phyloP scores from a whole-genome alignment of 148 eudicot genomes.

The Amaranthus hypochondriacus region DNA sequence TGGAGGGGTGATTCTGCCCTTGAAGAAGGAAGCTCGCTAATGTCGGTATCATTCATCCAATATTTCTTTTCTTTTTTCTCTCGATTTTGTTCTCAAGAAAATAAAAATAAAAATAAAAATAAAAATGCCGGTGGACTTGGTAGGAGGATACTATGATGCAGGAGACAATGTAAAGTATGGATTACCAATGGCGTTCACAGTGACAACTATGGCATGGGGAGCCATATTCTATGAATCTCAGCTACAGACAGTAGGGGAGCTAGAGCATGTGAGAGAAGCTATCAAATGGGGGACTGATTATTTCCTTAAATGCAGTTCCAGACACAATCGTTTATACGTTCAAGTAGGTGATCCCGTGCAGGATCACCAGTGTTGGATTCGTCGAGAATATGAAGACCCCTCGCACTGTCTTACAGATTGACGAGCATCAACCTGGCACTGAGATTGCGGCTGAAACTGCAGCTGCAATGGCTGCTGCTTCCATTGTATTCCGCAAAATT shows the following conservation, averaged over 20 bases:
- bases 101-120: too few species aligned
- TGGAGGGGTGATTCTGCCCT: slow-evolving; percentile 96
- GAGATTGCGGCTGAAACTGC: slow-evolving; percentile 93
- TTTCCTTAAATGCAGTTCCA: slow-evolving; percentile 54
- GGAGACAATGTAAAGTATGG: slow-evolving; percentile 95
- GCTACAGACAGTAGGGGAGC: slow-evolving; percentile 51
- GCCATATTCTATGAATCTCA: slow-evolving; percentile 47
- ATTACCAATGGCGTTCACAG: slow-evolving; percentile 84
- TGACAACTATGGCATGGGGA: slow-evolving; percentile 72
- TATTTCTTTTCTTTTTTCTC: not conserved
- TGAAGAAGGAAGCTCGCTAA: slow-evolving; percentile 62
- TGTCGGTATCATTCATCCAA: slow-evolving; percentile 23
- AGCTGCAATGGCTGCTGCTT: slow-evolving; percentile 80
- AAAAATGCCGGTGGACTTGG: slow-evolving; percentile 59
- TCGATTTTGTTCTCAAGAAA: too few species aligned
- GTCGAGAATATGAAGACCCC: slow-evolving; percentile 75
- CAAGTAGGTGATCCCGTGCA: slow-evolving; percentile 68
- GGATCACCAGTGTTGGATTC: slow-evolving; percentile 77
- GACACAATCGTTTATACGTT: slow-evolving; percentile 46
- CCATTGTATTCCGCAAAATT: slow-evolving; percentile 47
- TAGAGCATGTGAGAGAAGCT: slow-evolving; percentile 43
- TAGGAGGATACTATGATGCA: slow-evolving; percentile 94
- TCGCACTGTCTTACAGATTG: slow-evolving; percentile 52
- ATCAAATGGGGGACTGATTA: slow-evolving; percentile 86
- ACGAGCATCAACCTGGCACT: slow-evolving; percentile 54